These are phyloP conservation scores for Coemansia sp. DNA, from an alignment of 192 early-diverging fungal species.

Conservation along the genomic window DNA sequence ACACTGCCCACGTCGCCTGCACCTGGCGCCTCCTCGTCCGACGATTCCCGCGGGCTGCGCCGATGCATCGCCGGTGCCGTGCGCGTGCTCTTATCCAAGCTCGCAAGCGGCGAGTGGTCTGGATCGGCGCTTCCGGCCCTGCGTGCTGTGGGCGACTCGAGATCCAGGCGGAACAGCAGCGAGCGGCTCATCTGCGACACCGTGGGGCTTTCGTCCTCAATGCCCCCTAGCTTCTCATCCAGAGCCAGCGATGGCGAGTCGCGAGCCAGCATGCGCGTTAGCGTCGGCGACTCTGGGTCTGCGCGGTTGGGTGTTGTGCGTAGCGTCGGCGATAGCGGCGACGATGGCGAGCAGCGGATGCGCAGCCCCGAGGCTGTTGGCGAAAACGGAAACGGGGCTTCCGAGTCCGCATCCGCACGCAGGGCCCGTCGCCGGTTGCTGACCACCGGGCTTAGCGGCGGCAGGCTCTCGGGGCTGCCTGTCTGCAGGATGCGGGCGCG, in stretches of 20 bases:
- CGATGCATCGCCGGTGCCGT: conserved; percentile 2
- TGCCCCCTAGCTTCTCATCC: conserved; percentile 30
- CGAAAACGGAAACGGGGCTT: conserved; percentile 40
- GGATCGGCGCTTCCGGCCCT: neutral
- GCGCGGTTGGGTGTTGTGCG: conserved; percentile 31
- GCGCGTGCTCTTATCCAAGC: conserved; percentile 8
- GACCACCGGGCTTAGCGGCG: conserved; percentile 53
- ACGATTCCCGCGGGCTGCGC: conserved; percentile 10
- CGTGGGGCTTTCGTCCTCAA: conserved; percentile 48
- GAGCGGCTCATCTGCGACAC: conserved; percentile 50
- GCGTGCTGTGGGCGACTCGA: conserved; percentile 44
- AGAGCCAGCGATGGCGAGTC: conserved; percentile 38
- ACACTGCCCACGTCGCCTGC: too few species aligned
- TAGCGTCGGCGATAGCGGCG: conserved; percentile 44
- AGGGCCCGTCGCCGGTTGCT: conserved; percentile 44
- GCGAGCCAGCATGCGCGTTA: conserved; percentile 29
- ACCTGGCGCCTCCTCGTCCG: conserved; percentile 8
- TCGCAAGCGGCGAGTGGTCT: conserved; percentile 17
- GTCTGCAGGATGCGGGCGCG: conserved; percentile 45
- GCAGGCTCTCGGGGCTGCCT: conserved; percentile 48
- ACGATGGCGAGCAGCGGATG: conserved; percentile 49
- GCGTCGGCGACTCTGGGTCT: conserved; percentile 52
- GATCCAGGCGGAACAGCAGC: conserved; percentile 45
- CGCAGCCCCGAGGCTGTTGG: conserved; percentile 39
- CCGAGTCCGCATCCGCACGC: conserved; percentile 28